Evolutionary conservation across 306 rosid genomes (phyloP).

Genomic region (Rubus idaeus): DNA sequence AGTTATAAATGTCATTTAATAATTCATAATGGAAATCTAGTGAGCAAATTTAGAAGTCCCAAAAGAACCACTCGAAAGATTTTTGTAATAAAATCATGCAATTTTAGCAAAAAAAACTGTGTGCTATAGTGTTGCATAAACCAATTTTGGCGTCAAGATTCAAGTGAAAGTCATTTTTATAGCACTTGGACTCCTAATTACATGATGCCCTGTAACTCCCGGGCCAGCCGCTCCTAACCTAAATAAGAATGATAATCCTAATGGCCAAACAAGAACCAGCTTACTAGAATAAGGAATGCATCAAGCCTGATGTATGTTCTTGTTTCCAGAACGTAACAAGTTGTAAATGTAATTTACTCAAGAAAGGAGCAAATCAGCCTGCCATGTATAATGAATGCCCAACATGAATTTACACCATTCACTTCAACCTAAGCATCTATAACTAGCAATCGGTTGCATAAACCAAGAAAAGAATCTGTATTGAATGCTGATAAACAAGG

Average conservation of each 20-base stretch:
- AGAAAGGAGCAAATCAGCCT: neutral
- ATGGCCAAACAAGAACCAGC: neutral
- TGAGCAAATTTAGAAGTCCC: too few relatives aligned
- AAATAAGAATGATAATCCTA: neutral
- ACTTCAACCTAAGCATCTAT: slow-evolving; percentile 1
- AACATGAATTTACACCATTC: slow-evolving; percentile 21
- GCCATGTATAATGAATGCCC: neutral
- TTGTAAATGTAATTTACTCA: neutral
- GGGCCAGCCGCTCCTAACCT: neutral
- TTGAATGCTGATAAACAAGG: slow-evolving; percentile 13
- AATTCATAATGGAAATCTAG: too few relatives aligned
- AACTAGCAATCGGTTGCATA: slow-evolving; percentile 21
- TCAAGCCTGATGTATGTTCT: neutral
- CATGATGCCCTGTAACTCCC: neutral
- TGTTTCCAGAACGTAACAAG: neutral
- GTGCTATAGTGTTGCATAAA: too few relatives aligned
- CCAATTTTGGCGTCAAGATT: neutral
- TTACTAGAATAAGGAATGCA: neutral
- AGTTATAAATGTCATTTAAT: too few relatives aligned
- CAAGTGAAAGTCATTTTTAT: neutral
- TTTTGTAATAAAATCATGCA: too few relatives aligned
- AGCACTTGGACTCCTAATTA: neutral
- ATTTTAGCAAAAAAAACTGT: too few relatives aligned
- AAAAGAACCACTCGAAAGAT: too few relatives aligned
- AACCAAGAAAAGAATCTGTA: neutral